Evolutionary conservation across 371 early-diverging fungal species (phyloP).

Genomic region (Mucor irregularis): DNA sequence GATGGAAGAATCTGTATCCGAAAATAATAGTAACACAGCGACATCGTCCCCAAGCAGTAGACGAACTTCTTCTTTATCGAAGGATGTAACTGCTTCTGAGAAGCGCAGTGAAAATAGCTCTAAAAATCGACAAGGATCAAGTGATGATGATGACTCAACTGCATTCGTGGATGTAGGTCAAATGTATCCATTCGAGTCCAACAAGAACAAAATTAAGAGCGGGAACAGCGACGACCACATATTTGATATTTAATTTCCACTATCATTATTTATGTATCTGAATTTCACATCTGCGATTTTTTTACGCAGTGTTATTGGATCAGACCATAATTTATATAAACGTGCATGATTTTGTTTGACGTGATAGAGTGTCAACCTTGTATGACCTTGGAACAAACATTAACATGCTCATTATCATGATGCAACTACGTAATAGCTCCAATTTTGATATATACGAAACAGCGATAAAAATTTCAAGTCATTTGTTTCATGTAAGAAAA

Average conservation of each 20-base stretch:
- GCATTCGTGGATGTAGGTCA: constrained; percentile 41
- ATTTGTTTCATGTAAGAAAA: no score
- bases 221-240: constrained; percentile 10
- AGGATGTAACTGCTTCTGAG: no score
- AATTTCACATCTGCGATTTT: no score
- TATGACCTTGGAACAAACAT: background rate
- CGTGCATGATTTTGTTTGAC: background rate
- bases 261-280: no score
- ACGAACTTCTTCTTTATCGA: background rate
- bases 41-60: constrained; percentile 6
- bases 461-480: no score
- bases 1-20: constrained; percentile 35
- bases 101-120: no score
- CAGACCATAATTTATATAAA: background rate
- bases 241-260: no score
- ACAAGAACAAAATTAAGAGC: background rate
- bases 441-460: no score
- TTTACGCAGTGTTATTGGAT: no score
- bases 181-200: constrained; percentile 28
- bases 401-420: background rate
- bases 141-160: constrained; percentile 30
- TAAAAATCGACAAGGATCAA: no score
- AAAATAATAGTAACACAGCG: no score
- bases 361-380: background rate
- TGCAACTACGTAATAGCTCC: no score